Evolutionary conservation across 345 rosid species (phyloP).

Genomic region (Eucalyptus victrix): DNA sequence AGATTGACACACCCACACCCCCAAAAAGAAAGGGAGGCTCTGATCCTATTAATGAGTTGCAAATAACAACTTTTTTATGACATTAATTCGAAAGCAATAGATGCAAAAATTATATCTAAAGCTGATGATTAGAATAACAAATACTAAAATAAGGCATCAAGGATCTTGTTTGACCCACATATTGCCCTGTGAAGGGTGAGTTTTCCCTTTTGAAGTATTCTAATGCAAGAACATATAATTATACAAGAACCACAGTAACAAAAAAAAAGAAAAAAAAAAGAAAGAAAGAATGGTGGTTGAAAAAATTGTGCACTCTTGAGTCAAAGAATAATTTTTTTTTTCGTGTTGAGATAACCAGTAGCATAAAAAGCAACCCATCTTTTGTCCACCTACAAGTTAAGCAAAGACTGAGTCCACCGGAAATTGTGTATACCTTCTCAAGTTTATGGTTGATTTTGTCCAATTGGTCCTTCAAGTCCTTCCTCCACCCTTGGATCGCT

Average conservation of each 20-base stretch:
- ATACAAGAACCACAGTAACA: not conserved
- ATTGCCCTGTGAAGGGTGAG: not conserved
- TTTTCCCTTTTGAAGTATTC: not conserved
- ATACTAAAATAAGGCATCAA: not conserved
- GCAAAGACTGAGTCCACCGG: not conserved
- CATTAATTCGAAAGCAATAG: too few species aligned
- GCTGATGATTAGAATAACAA: not conserved
- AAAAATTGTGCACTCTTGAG: not conserved
- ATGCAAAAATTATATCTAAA: not conserved
- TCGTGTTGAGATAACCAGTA: not conserved
- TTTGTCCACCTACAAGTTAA: not conserved
- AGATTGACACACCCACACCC: too few species aligned
- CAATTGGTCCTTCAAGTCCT: slow-evolving; percentile 56
- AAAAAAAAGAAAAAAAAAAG: not conserved
- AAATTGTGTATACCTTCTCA: slow-evolving; percentile 33
- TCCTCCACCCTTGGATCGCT: slow-evolving; percentile 41
- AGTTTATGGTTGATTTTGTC: slow-evolving; percentile 49
- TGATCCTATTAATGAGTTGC: too few species aligned
- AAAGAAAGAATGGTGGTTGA: not conserved
- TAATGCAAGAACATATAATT: not conserved
- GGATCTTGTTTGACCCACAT: not conserved
- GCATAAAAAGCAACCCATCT: not conserved
- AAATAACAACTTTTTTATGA: too few species aligned
- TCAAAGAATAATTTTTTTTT: not conserved
- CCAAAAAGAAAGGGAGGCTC: too few species aligned